Conservation (phyloP, 2,329 filamentous ascomycete species). For the Fusarium udum region DNA sequence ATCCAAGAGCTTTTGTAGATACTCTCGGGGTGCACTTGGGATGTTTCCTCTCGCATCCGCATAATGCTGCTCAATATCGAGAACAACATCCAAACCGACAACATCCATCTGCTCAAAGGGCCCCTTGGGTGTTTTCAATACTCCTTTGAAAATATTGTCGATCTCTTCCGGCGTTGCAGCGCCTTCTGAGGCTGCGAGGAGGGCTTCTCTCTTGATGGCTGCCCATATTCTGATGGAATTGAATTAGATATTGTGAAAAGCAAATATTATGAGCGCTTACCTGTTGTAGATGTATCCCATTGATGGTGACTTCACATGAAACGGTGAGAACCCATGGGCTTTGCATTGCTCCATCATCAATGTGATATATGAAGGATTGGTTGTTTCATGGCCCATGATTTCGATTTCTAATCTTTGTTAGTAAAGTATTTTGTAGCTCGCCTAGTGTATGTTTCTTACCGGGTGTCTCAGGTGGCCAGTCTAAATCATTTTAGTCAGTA, state of each 20-base stretch:
- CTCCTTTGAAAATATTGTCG: constrained; percentile 44
- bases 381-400: constrained; percentile 46
- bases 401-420: constrained; percentile 36
- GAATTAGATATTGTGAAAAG: not conserved
- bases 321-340: constrained; percentile 44
- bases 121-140: constrained; percentile 45
- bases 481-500: constrained; percentile 4
- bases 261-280: not conserved
- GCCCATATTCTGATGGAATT: constrained; percentile 43
- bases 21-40: constrained; percentile 38
- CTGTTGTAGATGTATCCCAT: constrained; percentile 49
- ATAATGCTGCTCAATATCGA: constrained; percentile 47
- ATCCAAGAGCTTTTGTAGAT: constrained; percentile 36
- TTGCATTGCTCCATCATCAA: constrained; percentile 42
- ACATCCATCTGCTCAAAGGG: constrained; percentile 48
- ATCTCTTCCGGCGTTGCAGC: constrained; percentile 46
- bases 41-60: constrained; percentile 40
- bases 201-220: constrained; percentile 46
- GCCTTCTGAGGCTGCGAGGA: constrained; percentile 45
- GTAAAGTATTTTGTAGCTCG: accelerated
- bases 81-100: constrained; percentile 45
- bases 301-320: constrained; percentile 43
- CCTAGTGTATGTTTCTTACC: constrained; percentile 5
- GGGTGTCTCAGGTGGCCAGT: constrained; percentile 48
- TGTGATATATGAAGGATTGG: constrained; percentile 32